Percentiles rank a stretch among this genome's conserved stretches.
Evolutionary conservation across 192 early-diverging fungal genomes (phyloP).

Genomic region (Entomortierella lignicola): DNA sequence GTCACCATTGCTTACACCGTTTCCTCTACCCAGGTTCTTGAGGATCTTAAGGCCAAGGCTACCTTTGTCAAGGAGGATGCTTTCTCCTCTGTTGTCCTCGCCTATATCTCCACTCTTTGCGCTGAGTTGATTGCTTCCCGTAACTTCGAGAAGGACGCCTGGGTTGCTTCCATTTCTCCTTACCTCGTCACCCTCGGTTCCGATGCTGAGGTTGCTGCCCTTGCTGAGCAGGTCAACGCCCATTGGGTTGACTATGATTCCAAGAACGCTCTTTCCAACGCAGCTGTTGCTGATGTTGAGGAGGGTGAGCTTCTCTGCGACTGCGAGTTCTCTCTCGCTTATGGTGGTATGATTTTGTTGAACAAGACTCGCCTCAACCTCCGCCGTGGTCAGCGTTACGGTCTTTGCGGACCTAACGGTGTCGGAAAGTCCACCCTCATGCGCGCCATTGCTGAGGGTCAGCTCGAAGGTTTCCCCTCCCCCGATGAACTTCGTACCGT

Average conservation of each 20-base stretch:
- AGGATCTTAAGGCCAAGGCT: constrained; percentile 64
- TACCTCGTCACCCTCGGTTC: constrained; percentile 68
- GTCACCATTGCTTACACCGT: constrained; percentile 64
- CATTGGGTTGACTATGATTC: constrained; percentile 57
- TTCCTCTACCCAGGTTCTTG: constrained; percentile 55
- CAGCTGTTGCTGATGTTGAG: constrained; percentile 62
- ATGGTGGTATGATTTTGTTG: constrained; percentile 85
- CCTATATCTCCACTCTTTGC: constrained; percentile 70
- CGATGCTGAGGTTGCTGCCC: constrained; percentile 59
- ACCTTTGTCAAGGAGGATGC: constrained; percentile 62
- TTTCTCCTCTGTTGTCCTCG: constrained; percentile 57
- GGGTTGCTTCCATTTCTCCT: constrained; percentile 70
- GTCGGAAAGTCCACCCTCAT: constrained; percentile 89
- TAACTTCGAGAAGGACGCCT: constrained; percentile 74
- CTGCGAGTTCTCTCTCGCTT: constrained; percentile 86
- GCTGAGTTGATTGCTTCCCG: constrained; percentile 69
- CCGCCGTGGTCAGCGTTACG: constrained; percentile 83
- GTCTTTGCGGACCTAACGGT: constrained; percentile 87
- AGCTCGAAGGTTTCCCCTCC: constrained; percentile 79
- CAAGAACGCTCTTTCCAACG: constrained; percentile 56
- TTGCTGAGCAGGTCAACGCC: constrained; percentile 61
- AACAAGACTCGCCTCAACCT: constrained; percentile 74
- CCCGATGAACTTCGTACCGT: constrained; percentile 77
- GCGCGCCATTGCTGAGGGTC: constrained; percentile 86
- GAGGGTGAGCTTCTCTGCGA: constrained; percentile 72